Percentiles rank a stretch among this genome's conserved stretches.
Evolutionary conservation across 2,329 filamentous ascomycete genomes (phyloP).

Genomic region (Stromatinia cepivora): DNA sequence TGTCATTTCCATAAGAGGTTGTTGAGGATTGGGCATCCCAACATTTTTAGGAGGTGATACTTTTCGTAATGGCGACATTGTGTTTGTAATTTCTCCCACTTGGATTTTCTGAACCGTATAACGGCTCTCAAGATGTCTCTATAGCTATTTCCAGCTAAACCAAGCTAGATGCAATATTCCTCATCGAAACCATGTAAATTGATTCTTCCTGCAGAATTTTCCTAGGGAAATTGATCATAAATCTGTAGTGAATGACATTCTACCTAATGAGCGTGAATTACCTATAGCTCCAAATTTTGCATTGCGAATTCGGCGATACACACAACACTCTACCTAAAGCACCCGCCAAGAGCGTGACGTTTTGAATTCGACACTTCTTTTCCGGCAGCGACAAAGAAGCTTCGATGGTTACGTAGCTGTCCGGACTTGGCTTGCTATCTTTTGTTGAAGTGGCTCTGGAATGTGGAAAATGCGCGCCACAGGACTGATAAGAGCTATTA

Average conservation of each 20-base stretch:
- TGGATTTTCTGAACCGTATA: neutral
- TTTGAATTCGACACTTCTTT: neutral
- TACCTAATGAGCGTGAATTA: neutral
- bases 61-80: conserved; percentile 27
- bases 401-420: neutral
- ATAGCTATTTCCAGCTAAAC: neutral
- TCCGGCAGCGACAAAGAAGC: conserved; percentile 13
- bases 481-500: conserved; percentile 7
- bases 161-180: neutral
- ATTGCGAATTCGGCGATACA: conserved; percentile 8
- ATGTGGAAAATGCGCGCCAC: neutral
- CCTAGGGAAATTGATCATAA: neutral
- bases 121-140: neutral
- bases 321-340: conserved; percentile 1
- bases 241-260: neutral
- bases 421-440: neutral
- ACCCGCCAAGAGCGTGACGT: neutral
- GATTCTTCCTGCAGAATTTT: neutral
- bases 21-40: conserved; percentile 16
- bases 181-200: neutral
- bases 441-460: conserved; percentile 15
- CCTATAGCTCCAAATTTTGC: neutral
- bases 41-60: conserved; percentile 14
- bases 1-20: conserved; percentile 11
- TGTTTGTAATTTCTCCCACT: neutral